phyloP scores from a whole-genome alignment of 106 monocot genomes.

The Chionographis japonica region DNA sequence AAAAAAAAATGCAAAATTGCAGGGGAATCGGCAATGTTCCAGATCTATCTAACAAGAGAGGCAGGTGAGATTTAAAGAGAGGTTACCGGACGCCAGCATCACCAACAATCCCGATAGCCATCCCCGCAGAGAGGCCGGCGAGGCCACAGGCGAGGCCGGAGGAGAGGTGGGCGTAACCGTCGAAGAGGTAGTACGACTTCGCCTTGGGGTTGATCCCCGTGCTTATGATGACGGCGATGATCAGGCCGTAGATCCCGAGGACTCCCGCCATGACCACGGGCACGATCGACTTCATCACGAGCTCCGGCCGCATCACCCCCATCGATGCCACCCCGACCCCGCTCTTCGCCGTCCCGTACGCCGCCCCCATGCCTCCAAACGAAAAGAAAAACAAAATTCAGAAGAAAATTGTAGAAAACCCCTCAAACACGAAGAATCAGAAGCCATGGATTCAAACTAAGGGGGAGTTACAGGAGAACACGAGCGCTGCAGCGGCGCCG shows the following conservation, averaged over 20 bases:
- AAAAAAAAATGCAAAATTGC: no score
- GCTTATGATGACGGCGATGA: constrained; percentile 66
- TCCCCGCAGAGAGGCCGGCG: constrained; percentile 70
- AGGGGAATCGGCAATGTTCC: no score
- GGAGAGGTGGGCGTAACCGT: constrained; percentile 81
- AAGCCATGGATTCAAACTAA: neutral
- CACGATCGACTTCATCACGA: constrained; percentile 89
- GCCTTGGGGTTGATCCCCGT: constrained; percentile 73
- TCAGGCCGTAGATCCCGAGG: constrained; percentile 79
- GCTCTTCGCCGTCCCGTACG: constrained; percentile 91
- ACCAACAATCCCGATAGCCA: constrained; percentile 87
- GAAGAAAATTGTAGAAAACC: neutral
- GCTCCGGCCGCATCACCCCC: constrained; percentile 88
- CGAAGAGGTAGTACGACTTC: constrained; percentile 78
- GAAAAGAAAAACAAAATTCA: neutral
- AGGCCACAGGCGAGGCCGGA: constrained; percentile 81
- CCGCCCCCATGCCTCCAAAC: constrained; percentile 78
- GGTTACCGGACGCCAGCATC: constrained; percentile 78
- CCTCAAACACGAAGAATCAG: neutral
- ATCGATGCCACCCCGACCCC: constrained; percentile 87
- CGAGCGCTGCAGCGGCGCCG: constrained; percentile 61
- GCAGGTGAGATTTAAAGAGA: no score
- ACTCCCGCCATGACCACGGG: constrained; percentile 92
- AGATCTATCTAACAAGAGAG: no score
- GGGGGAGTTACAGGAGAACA: constrained; percentile 47